Evolutionary conservation across 169 alveolate species (phyloP), one percentile per base, ranked within the genome.

Genomic region (Plasmodium coatneyi): DNA sequence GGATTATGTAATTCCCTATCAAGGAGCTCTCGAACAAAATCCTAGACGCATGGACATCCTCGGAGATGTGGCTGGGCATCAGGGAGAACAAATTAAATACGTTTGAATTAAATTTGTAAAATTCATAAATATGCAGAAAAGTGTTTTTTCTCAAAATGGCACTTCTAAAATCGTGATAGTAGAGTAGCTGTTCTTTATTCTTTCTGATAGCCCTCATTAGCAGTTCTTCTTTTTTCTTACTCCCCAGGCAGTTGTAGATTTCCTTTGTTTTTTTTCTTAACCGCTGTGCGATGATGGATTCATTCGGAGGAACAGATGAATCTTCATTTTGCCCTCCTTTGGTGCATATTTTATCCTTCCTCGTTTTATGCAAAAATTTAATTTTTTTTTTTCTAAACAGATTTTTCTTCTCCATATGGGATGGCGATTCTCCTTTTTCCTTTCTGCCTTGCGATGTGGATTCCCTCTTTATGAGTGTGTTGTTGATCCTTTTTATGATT

Each of bases 1-100:
- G 39, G 83, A 95, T 95, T 78, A 94, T 78, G 36, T 92, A 93
- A 54, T 84, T 92, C 6, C 97, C 97, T n/a, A 95, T 94, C 14
- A 94, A 19, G 1, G 95, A 92, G 43, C 95, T 86, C 71, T 93
- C 96, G 52, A 95, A 83, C 22, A 94, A 81, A 16, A 93, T 94
- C 70, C 82, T 92, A 52, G 95, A 92, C 9, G 89, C 91, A 66
- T 79, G 54, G 0, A 46, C 76, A 80, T 89, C 70, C 52, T 66
- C 81, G n/a, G 83, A 16, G 12, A 89, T 52, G 49, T 89, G 90
- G 74, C 94, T 89, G 25, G 94, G 94, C 94, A 89, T 89, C 70
- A 89, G 32, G 19, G 94, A 89, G 12, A 89, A 43, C 43, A 80
- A 34, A 70, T 89, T 89, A 70, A 89, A 89, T 3, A 22, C 43